Percentiles rank a stretch among this genome's conserved stretches.
Conservation (phyloP, 2,329 filamentous ascomycete species). For the Exophiala oligosperma region DNA sequence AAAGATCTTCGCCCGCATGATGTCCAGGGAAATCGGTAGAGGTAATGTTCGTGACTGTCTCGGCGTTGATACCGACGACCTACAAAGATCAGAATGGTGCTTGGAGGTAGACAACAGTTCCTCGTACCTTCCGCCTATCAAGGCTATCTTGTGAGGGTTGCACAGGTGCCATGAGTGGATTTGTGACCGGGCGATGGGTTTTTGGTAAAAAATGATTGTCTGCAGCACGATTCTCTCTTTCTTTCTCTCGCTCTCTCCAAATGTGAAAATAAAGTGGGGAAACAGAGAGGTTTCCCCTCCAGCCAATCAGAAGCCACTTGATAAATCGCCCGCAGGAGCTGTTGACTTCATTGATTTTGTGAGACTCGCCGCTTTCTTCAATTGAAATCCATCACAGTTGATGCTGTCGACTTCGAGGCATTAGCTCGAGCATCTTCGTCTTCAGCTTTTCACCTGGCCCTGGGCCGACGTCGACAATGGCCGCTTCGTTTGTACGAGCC, state of each 20-base stretch:
- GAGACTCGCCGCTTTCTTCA: not conserved
- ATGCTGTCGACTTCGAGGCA: slow-evolving; percentile 16
- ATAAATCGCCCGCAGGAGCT: slow-evolving; percentile 5
- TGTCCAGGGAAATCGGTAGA: slow-evolving; percentile 92
- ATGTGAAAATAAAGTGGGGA: slow-evolving; percentile 2
- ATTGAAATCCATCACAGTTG: slow-evolving; percentile 4
- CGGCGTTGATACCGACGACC: slow-evolving; percentile 76
- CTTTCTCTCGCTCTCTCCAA: slow-evolving; percentile 3
- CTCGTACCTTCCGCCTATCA: slow-evolving; percentile 25
- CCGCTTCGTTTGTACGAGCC: slow-evolving; percentile 61
- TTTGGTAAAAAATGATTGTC: slow-evolving; percentile 1
- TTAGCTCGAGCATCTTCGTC: slow-evolving; percentile 9
- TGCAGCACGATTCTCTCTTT: not conserved
- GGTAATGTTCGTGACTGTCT: slow-evolving; percentile 85
- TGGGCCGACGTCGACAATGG: slow-evolving; percentile 51
- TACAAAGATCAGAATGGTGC: slow-evolving; percentile 6
- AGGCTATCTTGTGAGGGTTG: slow-evolving; percentile 20
- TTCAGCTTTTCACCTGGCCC: slow-evolving; percentile 21
- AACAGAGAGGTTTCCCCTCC: not conserved
- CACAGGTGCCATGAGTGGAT: slow-evolving; percentile 20
- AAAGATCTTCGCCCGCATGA: slow-evolving; percentile 82
- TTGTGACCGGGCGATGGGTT: not conserved
- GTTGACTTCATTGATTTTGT: slow-evolving; percentile 15
- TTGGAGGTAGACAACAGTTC: not conserved
- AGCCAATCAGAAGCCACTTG: slow-evolving; percentile 7